Evolutionary conservation across 2,329 filamentous ascomycete genomes (phyloP).

Genomic region (Graphilbum ipis-grandicollis): DNA sequence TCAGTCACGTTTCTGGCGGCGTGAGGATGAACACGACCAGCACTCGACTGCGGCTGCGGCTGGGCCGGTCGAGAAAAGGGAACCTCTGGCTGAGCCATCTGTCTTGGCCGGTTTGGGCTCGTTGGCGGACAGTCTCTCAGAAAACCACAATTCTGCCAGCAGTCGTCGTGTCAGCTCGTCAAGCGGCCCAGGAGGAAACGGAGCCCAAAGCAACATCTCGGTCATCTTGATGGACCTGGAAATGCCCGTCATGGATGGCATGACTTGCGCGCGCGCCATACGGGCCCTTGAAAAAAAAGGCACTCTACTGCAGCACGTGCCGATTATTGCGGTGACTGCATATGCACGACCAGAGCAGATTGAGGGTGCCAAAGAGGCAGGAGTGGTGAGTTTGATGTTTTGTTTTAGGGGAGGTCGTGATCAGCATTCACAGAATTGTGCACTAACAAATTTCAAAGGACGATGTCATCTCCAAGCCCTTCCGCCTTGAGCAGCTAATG

Average conservation of each 20-base stretch:
- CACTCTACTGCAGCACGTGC: constrained; percentile 46
- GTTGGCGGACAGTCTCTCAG: no score
- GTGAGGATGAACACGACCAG: background rate
- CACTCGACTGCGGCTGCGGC: background rate
- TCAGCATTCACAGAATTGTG: background rate
- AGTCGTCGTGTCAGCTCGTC: no score
- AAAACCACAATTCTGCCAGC: no score
- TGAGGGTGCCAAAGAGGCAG: constrained; percentile 49
- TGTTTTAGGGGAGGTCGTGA: background rate
- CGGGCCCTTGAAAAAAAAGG: constrained; percentile 47
- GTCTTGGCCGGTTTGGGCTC: no score
- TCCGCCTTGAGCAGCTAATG: constrained; percentile 54
- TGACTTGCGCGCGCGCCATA: constrained; percentile 54
- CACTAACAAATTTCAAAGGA: constrained; percentile 27
- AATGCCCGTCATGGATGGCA: constrained; percentile 69
- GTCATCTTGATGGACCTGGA: constrained; percentile 68
- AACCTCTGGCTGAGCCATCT: no score
- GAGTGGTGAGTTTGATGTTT: constrained; percentile 41
- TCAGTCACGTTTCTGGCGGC: constrained; percentile 35
- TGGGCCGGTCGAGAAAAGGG: no score
- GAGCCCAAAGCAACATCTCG: constrained; percentile 32
- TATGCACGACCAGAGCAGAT: constrained; percentile 64
- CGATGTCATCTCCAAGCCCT: constrained; percentile 65
- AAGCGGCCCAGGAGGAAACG: no score
- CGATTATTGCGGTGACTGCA: constrained; percentile 69